A percentile compares a stretch with the other conserved stretches of the same genome.
These are phyloP conservation scores for Lentinula novae-zelandiae DNA, from an alignment of 1,284 basidiomycete species.

Conservation along the genomic window DNA sequence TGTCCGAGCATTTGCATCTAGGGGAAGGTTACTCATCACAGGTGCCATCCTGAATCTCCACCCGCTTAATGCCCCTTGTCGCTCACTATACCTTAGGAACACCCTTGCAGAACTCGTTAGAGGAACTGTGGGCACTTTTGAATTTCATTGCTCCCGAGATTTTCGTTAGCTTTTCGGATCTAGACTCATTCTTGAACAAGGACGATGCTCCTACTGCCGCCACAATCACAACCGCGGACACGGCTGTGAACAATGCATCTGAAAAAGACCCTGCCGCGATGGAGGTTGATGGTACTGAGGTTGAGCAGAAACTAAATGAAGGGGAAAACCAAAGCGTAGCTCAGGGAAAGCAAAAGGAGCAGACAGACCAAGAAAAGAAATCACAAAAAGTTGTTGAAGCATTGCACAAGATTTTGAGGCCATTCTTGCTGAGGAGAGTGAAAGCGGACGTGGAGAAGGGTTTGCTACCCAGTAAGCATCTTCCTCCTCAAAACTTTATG, in stretches of 20 bases:
- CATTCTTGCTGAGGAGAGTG: slow-evolving; percentile 92
- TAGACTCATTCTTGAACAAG: slow-evolving; percentile 78
- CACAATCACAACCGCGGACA: background rate
- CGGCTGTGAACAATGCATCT: background rate
- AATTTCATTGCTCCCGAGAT: slow-evolving; percentile 93
- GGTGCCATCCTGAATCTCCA: slow-evolving; percentile 25
- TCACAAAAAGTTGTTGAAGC: slow-evolving; percentile 95
- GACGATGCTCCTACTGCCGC: slow-evolving; percentile 33
- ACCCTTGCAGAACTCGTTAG: slow-evolving; percentile 95
- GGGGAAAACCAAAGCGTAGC: background rate
- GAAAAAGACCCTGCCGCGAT: background rate
- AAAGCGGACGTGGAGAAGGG: slow-evolving; percentile 98
- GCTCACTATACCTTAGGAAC: slow-evolving; percentile 44
- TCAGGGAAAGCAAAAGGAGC: slow-evolving; percentile 44
- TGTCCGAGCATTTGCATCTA: slow-evolving; percentile 86
- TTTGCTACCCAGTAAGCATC: slow-evolving; percentile 76
- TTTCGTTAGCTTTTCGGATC: slow-evolving; percentile 71
- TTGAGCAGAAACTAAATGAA: slow-evolving; percentile 32
- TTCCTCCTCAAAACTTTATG: background rate
- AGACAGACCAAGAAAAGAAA: slow-evolving; percentile 62
- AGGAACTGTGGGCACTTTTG: slow-evolving; percentile 93
- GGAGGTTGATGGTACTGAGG: slow-evolving; percentile 25
- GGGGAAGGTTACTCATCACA: slow-evolving; percentile 91
- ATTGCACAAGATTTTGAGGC: slow-evolving; percentile 93
- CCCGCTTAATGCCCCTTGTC: background rate